A percentile compares a stretch with the other conserved stretches of the same genome.
Conservation (phyloP, 164 flowering plant genomes). For the Pachysandra terminalis region DNA sequence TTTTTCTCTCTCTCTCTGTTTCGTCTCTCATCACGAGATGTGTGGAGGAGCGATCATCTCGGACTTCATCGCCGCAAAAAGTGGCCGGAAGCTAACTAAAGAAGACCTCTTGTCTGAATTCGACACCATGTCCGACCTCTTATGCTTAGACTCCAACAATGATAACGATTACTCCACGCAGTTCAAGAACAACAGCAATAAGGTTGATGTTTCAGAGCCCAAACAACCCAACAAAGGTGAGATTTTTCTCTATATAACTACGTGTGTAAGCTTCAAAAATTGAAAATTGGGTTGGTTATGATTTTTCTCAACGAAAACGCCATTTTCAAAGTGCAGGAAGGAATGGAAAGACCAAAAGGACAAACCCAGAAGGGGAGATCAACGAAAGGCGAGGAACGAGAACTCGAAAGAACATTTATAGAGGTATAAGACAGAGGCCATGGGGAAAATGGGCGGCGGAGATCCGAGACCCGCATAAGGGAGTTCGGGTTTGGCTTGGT, state of each 20-base stretch:
- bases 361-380: not conserved
- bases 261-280: not conserved
- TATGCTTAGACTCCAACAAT: conserved; percentile 14
- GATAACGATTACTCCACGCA: not conserved
- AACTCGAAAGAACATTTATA: conserved; percentile 50
- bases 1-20: conserved; percentile 11
- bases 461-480: conserved; percentile 68
- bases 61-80: conserved; percentile 29
- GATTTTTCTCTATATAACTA: not conserved
- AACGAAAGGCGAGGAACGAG: conserved; percentile 2
- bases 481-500: conserved; percentile 74
- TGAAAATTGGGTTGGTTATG: not conserved
- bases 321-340: not conserved
- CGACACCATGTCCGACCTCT: conserved; percentile 39
- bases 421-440: conserved; percentile 71
- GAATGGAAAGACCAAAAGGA: not conserved
- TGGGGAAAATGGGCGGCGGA: conserved; percentile 86
- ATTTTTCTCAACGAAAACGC: too few species aligned
- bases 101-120: conserved; percentile 53
- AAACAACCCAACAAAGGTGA: conserved; percentile 15
- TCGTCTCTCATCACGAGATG: conserved; percentile 25
- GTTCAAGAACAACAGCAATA: not conserved
- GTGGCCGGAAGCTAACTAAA: conserved; percentile 35
- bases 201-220: not conserved
- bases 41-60: conserved; percentile 75